A percentile compares a stretch with the other conserved stretches of the same genome.
Conservation (phyloP, 2,329 filamentous ascomycete genomes). For the Nothopassalora personata region DNA sequence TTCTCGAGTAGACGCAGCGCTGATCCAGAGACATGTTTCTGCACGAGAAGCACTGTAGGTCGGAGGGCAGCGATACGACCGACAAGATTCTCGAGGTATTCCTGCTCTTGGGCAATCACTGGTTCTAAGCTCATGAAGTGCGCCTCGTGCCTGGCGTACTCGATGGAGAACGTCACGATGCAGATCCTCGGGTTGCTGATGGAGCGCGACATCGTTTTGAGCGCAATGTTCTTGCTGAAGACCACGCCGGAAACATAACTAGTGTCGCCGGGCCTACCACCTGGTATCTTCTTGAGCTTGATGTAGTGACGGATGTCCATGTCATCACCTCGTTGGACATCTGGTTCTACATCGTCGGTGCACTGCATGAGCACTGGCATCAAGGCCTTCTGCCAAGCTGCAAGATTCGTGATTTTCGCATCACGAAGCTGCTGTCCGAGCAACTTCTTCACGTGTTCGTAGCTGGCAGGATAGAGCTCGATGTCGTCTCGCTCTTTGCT, state of each 20-base stretch:
- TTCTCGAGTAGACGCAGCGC: conserved; percentile 83
- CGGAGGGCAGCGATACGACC: conserved; percentile 81
- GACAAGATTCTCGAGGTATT: conserved; percentile 86
- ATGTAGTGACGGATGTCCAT: conserved; percentile 98
- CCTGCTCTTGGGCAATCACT: conserved; percentile 92
- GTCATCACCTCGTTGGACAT: conserved; percentile 83
- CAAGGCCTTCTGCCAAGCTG: conserved; percentile 83
- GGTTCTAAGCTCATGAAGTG: conserved; percentile 98
- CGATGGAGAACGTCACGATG: conserved; percentile 89
- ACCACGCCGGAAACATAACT: conserved; percentile 96
- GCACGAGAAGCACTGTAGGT: conserved; percentile 82
- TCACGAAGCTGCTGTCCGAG: conserved; percentile 79
- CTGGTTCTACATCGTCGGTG: conserved; percentile 89
- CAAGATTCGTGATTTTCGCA: conserved; percentile 62
- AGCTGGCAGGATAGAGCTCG: conserved; percentile 79
- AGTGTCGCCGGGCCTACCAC: conserved; percentile 83
- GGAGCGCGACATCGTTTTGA: conserved; percentile 91
- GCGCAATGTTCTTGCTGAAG: conserved; percentile 91
- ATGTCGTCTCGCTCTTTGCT: conserved; percentile 50
- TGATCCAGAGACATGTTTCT: conserved; percentile 86
- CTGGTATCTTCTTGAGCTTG: conserved; percentile 93
- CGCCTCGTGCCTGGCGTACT: conserved; percentile 86
- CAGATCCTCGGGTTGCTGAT: conserved; percentile 81
- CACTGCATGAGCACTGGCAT: conserved; percentile 85
- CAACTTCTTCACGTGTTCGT: conserved; percentile 81